Conservation (phyloP, 78 protist genomes). For the Planoprotostelium fungivorum region DNA sequence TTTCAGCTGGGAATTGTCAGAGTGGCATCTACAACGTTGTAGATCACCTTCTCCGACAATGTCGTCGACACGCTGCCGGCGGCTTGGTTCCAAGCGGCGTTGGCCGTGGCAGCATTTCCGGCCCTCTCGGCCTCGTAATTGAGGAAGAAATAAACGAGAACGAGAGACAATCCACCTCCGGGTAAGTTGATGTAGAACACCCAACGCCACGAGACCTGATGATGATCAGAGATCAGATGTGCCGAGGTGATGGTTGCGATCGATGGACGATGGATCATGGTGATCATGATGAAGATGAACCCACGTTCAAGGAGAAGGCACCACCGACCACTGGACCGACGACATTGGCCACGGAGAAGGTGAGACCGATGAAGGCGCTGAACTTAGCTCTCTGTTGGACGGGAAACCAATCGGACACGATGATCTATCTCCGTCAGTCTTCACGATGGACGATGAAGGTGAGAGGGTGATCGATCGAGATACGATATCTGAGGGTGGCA, state of each 20-base stretch:
- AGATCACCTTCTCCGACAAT: background rate
- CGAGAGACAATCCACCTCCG: conserved; percentile 42
- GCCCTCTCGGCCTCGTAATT: conserved; percentile 24
- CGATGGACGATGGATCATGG: too few species aligned
- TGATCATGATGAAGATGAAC: too few species aligned
- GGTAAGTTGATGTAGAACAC: conserved; percentile 68
- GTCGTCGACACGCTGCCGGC: background rate
- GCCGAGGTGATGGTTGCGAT: too few species aligned
- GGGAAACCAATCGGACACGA: conserved; percentile 34
- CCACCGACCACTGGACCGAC: conserved; percentile 66
- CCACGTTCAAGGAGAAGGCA: conserved; percentile 33
- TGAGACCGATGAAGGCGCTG: conserved; percentile 49
- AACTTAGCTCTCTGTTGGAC: conserved; percentile 46
- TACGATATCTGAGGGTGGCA: too few species aligned
- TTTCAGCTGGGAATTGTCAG: conserved; percentile 4
- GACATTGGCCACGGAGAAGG: conserved; percentile 43
- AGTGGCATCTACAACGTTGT: background rate
- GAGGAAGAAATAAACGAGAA: conserved; percentile 37
- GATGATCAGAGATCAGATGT: too few species aligned
- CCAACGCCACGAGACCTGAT: conserved; percentile 46
- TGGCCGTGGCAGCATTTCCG: background rate
- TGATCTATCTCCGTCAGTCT: conserved; percentile 9
- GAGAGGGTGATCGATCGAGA: too few species aligned
- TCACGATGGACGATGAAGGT: too few species aligned
- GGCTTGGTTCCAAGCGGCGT: background rate